Conservation (phyloP, 2,329 filamentous ascomycete genomes). For the Penicillium sp. region DNA sequence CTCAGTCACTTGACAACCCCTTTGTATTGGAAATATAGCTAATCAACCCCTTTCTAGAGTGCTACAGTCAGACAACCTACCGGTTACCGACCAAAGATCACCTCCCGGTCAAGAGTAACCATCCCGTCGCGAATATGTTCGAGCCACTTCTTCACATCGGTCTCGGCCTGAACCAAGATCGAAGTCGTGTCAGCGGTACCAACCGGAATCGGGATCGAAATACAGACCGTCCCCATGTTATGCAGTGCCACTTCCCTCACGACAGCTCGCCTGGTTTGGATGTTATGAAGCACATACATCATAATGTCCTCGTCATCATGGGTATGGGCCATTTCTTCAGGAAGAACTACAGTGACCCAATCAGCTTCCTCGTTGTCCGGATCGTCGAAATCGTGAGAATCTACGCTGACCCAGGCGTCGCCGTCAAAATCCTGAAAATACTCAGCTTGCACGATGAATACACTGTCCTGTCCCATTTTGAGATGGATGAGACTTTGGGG, state of each 20-base stretch:
- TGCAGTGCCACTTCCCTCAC: not conserved
- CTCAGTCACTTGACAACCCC: not conserved
- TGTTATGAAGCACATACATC: not conserved
- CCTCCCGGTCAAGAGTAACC: not conserved
- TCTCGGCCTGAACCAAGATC: not conserved
- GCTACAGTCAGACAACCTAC: not conserved
- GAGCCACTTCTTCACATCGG: not conserved
- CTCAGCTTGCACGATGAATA: not conserved
- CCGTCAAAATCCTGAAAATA: not conserved
- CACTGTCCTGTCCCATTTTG: not conserved
- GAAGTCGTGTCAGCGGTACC: not conserved
- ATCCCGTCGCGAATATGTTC: not conserved
- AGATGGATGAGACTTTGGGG: not conserved
- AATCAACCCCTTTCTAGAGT: not conserved
- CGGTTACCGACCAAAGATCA: not conserved
- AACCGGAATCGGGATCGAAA: not conserved
- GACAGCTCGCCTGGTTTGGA: not conserved
- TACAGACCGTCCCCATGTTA: not conserved
- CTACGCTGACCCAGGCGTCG: not conserved
- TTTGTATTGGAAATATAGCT: not conserved
- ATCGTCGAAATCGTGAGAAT: not conserved
- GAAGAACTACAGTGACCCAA: not conserved
- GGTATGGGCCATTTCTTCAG: not conserved
- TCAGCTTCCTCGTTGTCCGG: not conserved
- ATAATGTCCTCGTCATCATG: constrained; percentile 1